A percentile compares a stretch with the other conserved stretches of the same genome.
phyloP scores from a whole-genome alignment of 1,284 basidiomycete genomes.

The Cutaneotrichosporon cavernicola region DNA sequence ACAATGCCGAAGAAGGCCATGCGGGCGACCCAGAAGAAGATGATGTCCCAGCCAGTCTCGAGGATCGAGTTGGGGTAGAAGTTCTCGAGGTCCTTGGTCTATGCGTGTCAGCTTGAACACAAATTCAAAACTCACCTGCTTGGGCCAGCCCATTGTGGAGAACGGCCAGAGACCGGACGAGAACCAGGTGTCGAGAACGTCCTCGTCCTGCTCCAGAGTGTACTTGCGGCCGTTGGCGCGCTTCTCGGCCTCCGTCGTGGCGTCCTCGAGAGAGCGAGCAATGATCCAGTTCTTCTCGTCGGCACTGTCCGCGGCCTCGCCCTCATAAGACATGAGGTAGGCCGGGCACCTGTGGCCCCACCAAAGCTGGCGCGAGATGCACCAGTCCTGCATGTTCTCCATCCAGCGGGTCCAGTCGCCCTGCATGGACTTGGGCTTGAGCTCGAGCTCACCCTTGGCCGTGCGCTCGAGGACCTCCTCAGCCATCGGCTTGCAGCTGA shows the following conservation, averaged over 20 bases:
- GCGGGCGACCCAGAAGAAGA: constrained; percentile 99
- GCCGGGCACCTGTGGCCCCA: constrained; percentile 98
- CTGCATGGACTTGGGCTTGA: constrained; percentile 81
- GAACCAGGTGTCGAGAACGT: constrained; percentile 99
- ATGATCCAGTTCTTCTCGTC: constrained; percentile 88
- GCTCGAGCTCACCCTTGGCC: constrained; percentile 75
- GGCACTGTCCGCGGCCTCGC: constrained; percentile 65
- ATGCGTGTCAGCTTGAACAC: constrained; percentile 78
- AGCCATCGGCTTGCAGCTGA: constrained; percentile 87
- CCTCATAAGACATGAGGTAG: constrained; percentile 87
- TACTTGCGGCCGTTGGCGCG: constrained; percentile 72
- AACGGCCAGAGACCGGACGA: constrained; percentile 98
- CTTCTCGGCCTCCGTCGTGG: constrained; percentile 70
- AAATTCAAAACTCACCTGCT: constrained; percentile 60
- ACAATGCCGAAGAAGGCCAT: constrained; percentile 95
- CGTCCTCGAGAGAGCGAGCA: constrained; percentile 76
- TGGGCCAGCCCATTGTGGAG: constrained; percentile 96
- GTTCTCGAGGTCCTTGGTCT: constrained; percentile 64
- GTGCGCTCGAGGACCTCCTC: constrained; percentile 91
- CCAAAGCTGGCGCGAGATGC: constrained; percentile 97
- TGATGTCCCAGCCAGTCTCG: constrained; percentile 98
- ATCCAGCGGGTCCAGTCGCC: constrained; percentile 97
- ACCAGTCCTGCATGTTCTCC: constrained; percentile 97
- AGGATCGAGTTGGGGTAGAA: constrained; percentile 89
- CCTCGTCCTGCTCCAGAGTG: constrained; percentile 88